Base-by-base conservation (phyloP, 441 rosid species). In the Bruguiera hainesii region DNA sequence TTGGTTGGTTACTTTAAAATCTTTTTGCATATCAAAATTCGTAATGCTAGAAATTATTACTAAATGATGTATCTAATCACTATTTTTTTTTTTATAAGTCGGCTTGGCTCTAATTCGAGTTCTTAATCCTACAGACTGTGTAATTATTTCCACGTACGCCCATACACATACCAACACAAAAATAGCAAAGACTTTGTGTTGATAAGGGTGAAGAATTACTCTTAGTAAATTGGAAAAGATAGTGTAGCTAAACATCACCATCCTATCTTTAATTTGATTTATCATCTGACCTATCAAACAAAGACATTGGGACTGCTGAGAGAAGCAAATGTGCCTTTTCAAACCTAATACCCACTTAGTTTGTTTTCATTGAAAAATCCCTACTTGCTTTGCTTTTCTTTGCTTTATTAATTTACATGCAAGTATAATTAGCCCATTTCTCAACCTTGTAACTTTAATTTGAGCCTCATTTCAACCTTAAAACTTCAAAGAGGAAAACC, bases 331-430 rank as follows among this genome's bases (percentile, higher is more conserved):
- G 48, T 42, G 15, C 5, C 18, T 11, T 42, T 5, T 46, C 59
- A 29, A 71, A 74, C 81, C 82, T 73, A 83, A 76, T 70, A 19
- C 80, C 78, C 73, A 75, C 77, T 37, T 49, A 18, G 30, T 59
- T 61, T 69, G 64, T 61, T 51, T 62, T 69, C 73, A 35, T 26
- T 10, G 30, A 59, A 57, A 65, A 67, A 61, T 67, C 78, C 83
- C 71, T 58, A 13, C 50, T 63, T 73, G 70, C 80, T 71, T 69
- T 59, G 66, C 20, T 70, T 50, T 63, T 52, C 26, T 13, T 42
- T 13, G 48, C 16, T 13, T 3, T 42, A 42, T 42, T 42, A 42
- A 11, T 42, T 42, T 11, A 13, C 15, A 13, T 42, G 48, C 1
- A 42, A 13, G 4, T 42, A 13, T 42, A 13, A 3, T 42, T 42